Evolutionary conservation across 108 stramenopile genomes (phyloP), one percentile per base, ranked within the genome.

Genomic region (Asterionellopsis glacialis): DNA sequence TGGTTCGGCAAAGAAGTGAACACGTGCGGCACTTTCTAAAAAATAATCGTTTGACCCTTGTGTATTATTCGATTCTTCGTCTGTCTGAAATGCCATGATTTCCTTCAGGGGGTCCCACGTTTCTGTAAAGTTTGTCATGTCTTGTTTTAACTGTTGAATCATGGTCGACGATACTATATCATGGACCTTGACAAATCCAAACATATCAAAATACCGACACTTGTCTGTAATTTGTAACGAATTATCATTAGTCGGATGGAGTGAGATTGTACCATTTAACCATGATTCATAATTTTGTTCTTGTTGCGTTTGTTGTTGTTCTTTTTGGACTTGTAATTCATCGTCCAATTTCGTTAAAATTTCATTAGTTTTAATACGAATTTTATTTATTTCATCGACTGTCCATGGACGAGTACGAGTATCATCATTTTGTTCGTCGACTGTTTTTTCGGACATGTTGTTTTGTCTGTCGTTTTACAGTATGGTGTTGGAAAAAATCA

Each of bases 1-100:
- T 10, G 79, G 85, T 65, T 95, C 96, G 21, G 82, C 87, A 76
- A 97, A 97, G 70, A 75, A 94, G 65, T 90, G 87, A 28, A 90
- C 70, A 23, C 68, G 61, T 11, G 77, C 60, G 0, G 92, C 87
- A 45, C 75, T 77, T 41, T 90, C 88, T 23, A 97, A 72, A 74
- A 97, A 97, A 65, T 95, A 92, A 63, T 92, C 91, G 10, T 73
- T 67, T 13, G 59, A 59, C 9, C 90, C 93, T 42, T 94, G 85
- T 27, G 75, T 74, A 14, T 69, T 68, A 49, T 86, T 70, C 45
- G 91, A 80, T 59, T 76, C 65, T 15, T 73, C 70, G 55, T 91
- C 85, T 5, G 96, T 96, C 16, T 84, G 84, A 68, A 96, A 96
- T 33, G 87, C 26, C 33, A 33, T 67, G 5, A 54, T 65, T 59